Conservation (phyloP, 1,139 yeast genomes). For the Kurtzmaniella natalensis region DNA sequence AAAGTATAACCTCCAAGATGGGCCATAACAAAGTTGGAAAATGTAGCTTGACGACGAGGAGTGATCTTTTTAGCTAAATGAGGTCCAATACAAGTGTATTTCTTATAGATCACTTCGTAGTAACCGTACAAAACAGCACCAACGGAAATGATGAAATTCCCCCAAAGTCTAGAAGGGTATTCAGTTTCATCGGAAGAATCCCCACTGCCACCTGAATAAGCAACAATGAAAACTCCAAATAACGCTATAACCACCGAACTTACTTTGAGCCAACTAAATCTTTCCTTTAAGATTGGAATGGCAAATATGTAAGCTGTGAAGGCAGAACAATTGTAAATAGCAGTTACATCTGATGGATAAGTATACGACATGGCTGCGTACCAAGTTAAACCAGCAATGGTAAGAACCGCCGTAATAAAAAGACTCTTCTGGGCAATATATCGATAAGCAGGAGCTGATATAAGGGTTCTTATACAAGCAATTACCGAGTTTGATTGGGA, state of each 20-base stretch:
- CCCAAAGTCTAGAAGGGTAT: constrained; percentile 63
- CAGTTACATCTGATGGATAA: constrained; percentile 83
- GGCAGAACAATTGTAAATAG: constrained; percentile 86
- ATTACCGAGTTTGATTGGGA: constrained; percentile 35
- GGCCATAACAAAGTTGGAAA: constrained; percentile 45
- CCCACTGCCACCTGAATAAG: constrained; percentile 56
- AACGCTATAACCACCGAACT: constrained; percentile 69
- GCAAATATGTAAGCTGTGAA: constrained; percentile 86
- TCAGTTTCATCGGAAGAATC: constrained; percentile 11
- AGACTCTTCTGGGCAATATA: constrained; percentile 44
- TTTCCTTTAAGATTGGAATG: constrained; percentile 66
- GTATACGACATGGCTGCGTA: constrained; percentile 78
- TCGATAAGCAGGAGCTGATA: constrained; percentile 41
- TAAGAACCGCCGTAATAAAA: constrained; percentile 53
- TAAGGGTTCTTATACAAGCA: constrained; percentile 32
- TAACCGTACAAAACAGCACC: constrained; percentile 86
- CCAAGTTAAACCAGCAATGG: constrained; percentile 82
- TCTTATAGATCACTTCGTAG: constrained; percentile 81
- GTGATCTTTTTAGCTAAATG: constrained; percentile 42
- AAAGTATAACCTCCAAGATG: constrained; percentile 60
- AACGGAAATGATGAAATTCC: constrained; percentile 64
- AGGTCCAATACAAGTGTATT: constrained; percentile 67
- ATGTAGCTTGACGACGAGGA: constrained; percentile 45
- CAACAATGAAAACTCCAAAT: constrained; percentile 72
- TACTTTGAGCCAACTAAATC: constrained; percentile 60